Conservation (phyloP, 305 asterid genomes). For the Fraxinus albicans region DNA sequence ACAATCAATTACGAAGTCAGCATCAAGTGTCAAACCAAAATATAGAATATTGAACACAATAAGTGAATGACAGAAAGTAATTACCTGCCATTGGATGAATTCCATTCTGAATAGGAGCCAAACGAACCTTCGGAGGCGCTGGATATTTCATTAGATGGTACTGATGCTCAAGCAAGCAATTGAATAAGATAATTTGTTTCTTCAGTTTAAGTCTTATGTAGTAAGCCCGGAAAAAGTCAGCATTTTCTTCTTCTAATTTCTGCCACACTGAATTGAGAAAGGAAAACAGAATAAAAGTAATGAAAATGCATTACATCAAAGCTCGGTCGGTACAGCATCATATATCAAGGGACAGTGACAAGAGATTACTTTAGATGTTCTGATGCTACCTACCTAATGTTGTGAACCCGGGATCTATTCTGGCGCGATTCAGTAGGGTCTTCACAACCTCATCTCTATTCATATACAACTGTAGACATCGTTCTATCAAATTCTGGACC, state of each 20-base stretch:
- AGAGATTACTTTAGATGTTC: neutral
- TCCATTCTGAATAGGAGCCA: slow-evolving; percentile 72
- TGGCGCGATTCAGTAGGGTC: neutral
- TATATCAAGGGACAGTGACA: neutral
- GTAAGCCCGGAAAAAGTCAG: slow-evolving; percentile 57
- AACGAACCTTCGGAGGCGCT: slow-evolving; percentile 59
- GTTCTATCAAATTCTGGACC: neutral
- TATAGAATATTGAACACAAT: neutral
- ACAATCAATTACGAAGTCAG: neutral
- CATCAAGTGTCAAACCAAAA: neutral
- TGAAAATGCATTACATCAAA: neutral
- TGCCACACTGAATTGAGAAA: slow-evolving; percentile 70
- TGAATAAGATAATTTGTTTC: slow-evolving; percentile 65
- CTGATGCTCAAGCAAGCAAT: slow-evolving; percentile 88
- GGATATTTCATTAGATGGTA: slow-evolving; percentile 75
- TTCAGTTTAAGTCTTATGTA: slow-evolving; percentile 37
- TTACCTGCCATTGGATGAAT: slow-evolving; percentile 77
- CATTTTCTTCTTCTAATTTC: slow-evolving; percentile 67
- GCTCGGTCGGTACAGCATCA: neutral
- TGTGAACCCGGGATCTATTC: neutral
- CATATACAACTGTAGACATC: neutral
- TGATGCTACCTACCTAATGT: neutral
- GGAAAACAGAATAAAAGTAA: neutral
- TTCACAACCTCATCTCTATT: neutral
- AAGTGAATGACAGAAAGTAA: neutral